Evolutionary conservation across 2,329 filamentous ascomycete genomes (phyloP), one percentile per base, ranked within the genome.

Genomic region (Venturia effusa): DNA sequence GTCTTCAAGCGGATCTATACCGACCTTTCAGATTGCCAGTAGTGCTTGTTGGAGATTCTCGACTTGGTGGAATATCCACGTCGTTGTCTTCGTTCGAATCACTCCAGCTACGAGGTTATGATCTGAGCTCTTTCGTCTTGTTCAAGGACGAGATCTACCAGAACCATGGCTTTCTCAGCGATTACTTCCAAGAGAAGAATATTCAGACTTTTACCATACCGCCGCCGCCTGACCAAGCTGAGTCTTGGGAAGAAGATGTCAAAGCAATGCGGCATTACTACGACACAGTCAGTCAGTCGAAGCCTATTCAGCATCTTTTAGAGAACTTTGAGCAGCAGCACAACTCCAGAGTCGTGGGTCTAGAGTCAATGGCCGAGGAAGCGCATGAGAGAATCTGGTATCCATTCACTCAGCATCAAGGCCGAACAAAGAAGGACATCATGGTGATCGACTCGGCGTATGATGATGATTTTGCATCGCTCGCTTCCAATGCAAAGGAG

Each of bases 31-130:
- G 90, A n/a, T 75, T 89, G 0, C 90, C 91, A 0, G 83, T 88
- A 0, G 75, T 94, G 17, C 81, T 95, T 0, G 81, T 95, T 0
- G 90, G 88, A 7, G 90, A 95, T 71, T 81, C 85, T 34, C 83
- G 84, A 27, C 81, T 94, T 0, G 91, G 90, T 0, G 91, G 91
- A 0, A 94, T 95, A 64, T 89, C 88, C 0, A 83, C 88, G 6
- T 90, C 90, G 0, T 89, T 95, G 54, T 87, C 88, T 0, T 89
- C 91, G 0, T 92, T 85, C 68, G 90, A 95, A 74, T 91, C 88
- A 1, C 78, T 95, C 1, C 80, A 83, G 59, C 76, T 93, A n/a
- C 82, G 91, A 22, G 90, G 90, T 1, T 92, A 93, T 68, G 88
- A 93, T 67, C 79, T 95, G 10, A 83, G 87, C 65, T 81, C 83